Base-by-base conservation (phyloP, 768 basidiomycete genomes). In the Mycena pura region DNA sequence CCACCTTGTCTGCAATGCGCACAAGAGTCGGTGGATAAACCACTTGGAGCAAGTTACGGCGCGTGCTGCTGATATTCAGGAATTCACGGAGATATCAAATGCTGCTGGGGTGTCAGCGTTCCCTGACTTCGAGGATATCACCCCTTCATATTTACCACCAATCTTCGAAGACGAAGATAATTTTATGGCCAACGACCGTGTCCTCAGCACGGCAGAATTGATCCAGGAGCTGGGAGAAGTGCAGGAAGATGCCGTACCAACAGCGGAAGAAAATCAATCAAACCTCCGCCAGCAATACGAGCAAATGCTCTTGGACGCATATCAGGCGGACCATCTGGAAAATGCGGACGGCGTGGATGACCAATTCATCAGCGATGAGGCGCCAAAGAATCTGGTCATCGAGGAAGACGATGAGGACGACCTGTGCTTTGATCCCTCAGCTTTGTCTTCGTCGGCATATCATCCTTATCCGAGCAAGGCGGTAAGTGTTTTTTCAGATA, bases 241-340 rank as follows among this genome's bases (percentile, higher is more conserved):
- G 11, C n/a, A n/a, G n/a, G 39, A 52, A 17, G 6, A 13, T 21
- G 39, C 3, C 9, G 14, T n/a, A 29, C 15, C 15, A 13, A 41
- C 38, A 21, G 39, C 41, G 2, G 51, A 28, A 22, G 39, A 52
- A 41, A 52, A 52, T 40, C 51, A 52, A 39, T 29, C 39, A 41
- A 40, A 52, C 31, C 51, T 52, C 31, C 51, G 51, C n/a, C 39
- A 52, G 28, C 51, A 52, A 11, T 52, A 52, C 31, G 27, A 50
- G 36, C 34, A 50, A 39, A 50, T 50, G 49, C 49, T 50, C 15
- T 8, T 50, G 24, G 36, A 50, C 19, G 49, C 49, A 27, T 50
- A 50, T 11, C 49, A 50, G 36, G 34, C 49, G 4, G 49, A 39
- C 34, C 21, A 39, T 39, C 28, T 50, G 49, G 49, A 36, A 25